Percentiles rank a stretch among this genome's conserved stretches.
phyloP scores from a whole-genome alignment of 2,329 filamentous ascomycete species.

The Colletotrichum lini region DNA sequence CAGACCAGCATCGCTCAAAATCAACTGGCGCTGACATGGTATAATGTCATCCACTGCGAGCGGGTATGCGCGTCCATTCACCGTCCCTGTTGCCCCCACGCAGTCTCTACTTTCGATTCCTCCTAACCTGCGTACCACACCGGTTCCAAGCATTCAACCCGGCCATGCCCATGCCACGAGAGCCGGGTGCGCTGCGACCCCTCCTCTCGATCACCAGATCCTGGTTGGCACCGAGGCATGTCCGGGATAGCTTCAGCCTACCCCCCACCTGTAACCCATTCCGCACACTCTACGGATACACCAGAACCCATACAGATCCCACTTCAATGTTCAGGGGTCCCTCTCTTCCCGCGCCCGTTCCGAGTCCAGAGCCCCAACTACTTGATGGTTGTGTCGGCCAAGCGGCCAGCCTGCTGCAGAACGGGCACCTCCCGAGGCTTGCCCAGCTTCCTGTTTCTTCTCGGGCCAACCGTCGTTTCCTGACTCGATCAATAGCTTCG shows the following conservation, averaged over 20 bases:
- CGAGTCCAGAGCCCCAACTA: slow-evolving; percentile 18
- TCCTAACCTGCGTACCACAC: slow-evolving; percentile 7
- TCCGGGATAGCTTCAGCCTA: slow-evolving; percentile 38
- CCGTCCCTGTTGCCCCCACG: slow-evolving; percentile 25
- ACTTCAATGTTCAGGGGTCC: slow-evolving; percentile 25
- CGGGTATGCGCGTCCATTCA: slow-evolving; percentile 36
- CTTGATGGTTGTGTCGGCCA: slow-evolving; percentile 27
- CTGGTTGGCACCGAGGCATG: slow-evolving; percentile 32
- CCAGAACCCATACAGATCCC: slow-evolving; percentile 25
- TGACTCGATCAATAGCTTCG: slow-evolving; percentile 35
- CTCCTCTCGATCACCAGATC: slow-evolving; percentile 20
- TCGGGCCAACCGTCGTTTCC: slow-evolving; percentile 13
- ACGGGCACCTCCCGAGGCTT: slow-evolving; percentile 6
- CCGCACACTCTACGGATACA: slow-evolving; percentile 1
- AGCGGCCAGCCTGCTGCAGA: slow-evolving; percentile 20
- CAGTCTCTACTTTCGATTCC: slow-evolving; percentile 14
- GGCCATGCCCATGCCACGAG: slow-evolving; percentile 19
- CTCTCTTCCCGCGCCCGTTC: slow-evolving; percentile 22
- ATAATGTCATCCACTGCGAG: slow-evolving; percentile 30
- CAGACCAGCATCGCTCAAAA: slow-evolving; percentile 13
- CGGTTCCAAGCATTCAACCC: slow-evolving; percentile 17
- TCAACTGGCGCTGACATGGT: slow-evolving; percentile 29
- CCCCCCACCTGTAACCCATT: slow-evolving; percentile 31
- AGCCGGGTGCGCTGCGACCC: slow-evolving; percentile 7
- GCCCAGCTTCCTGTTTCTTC: slow-evolving; percentile 15